Evolutionary conservation across 495 filamentous ascomycete species (phyloP), one percentile per base, ranked within the genome.

Genomic region (Podospora sp.): DNA sequence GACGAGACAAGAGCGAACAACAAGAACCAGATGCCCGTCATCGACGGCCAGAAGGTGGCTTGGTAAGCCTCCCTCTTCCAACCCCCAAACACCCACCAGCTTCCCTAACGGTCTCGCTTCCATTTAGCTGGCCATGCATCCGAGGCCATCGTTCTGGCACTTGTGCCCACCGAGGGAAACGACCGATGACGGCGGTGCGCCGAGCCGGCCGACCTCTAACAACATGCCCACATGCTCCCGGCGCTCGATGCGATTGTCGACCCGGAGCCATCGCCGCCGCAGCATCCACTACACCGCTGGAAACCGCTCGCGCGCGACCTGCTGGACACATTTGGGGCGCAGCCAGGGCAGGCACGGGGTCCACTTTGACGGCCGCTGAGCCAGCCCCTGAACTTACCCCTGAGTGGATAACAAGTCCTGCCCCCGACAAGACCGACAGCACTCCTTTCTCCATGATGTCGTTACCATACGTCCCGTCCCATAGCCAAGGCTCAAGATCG

Each of bases 1-100:
- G 33, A 36, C 33, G 6, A 6, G 33, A 46, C 40, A 6, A 6
- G 40, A 46, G 16, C 14, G 5, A 46, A 18, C 40, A 46, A 46
- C 40, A 46, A 12, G n/a, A n/a, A 2, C 16, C 40, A 22, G 22
- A 55, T 55, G 52, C 52, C 52, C 14, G n/a, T 22, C 52, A 55
- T 55, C 20, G 14, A 55, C 52, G 52, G 52, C 14, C 20, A 55
- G 24, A 55, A 55, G 14, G 52, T 55, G 21, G 52, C 52, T n/a
- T 55, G 52, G 52, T 55, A 55, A 20, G 52, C 20, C 52, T 14
- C 20, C 21, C 9, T 6, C 22, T 11, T 55, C 20, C 3, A 12
- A 2, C 6, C n/a, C 49, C 21, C 49, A 22, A 5, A 24, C 52
- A 22, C n/a, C 20, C 7, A 55, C 52, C 25, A 33, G 8, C 8